phyloP scores from a whole-genome alignment of 1,284 basidiomycete species.

The Pseudozyma sp. region DNA sequence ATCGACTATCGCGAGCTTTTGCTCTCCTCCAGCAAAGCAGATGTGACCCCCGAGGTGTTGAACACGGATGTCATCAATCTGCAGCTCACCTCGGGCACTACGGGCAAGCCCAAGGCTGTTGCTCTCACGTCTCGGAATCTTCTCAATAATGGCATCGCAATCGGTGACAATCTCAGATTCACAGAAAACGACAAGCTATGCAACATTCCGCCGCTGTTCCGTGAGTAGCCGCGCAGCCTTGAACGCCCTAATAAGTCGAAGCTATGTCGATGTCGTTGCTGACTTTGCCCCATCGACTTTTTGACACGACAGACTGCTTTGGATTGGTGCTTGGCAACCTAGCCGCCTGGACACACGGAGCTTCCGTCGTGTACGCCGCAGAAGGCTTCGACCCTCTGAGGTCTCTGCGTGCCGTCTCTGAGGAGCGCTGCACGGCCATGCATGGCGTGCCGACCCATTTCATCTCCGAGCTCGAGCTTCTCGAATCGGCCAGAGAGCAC shows the following conservation, averaged over 20 bases:
- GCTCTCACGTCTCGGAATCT: conserved; percentile 74
- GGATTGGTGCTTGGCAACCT: conserved; percentile 84
- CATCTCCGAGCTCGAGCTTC: conserved; percentile 73
- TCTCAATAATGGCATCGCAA: conserved; percentile 80
- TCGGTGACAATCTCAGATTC: conserved; percentile 77
- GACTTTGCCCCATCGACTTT: not conserved
- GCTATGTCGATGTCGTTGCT: not conserved
- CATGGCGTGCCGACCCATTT: conserved; percentile 89
- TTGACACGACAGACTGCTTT: conserved; percentile 75
- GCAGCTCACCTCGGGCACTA: conserved; percentile 67
- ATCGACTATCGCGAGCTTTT: conserved; percentile 59
- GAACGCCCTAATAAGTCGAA: not conserved
- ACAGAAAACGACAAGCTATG: conserved; percentile 43
- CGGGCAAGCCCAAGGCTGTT: conserved; percentile 57
- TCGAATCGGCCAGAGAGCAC: conserved; percentile 72
- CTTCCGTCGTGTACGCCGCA: conserved; percentile 80
- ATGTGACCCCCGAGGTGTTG: conserved; percentile 72
- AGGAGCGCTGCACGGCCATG: conserved; percentile 79
- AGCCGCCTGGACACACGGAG: conserved; percentile 80
- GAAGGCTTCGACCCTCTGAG: conserved; percentile 75
- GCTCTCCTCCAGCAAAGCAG: conserved; percentile 71
- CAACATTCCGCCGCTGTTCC: conserved; percentile 59
- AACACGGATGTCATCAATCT: conserved; percentile 81
- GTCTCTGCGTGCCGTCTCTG: conserved; percentile 77
- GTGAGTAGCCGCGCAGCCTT: conserved; percentile 13